phyloP scores from a whole-genome alignment of 1,139 yeast species.

The Suhomyces bribrorum region DNA sequence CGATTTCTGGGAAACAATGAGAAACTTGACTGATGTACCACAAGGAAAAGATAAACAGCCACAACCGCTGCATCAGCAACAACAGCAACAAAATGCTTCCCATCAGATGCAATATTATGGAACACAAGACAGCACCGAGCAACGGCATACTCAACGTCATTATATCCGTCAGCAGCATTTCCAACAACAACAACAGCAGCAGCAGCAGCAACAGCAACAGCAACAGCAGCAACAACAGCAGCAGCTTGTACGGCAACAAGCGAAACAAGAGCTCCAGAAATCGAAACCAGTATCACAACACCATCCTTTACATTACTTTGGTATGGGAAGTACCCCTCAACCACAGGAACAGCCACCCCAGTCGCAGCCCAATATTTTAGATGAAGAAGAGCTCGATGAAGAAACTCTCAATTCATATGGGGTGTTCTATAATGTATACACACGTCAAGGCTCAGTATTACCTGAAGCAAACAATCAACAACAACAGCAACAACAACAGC shows the following conservation, averaged over 20 bases:
- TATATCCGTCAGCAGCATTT: slow-evolving; percentile 13
- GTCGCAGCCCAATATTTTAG: slow-evolving; percentile 12
- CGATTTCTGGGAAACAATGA: slow-evolving; percentile 73
- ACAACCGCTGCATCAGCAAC: slow-evolving; percentile 34
- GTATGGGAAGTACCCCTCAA: slow-evolving; percentile 23
- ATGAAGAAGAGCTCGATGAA: slow-evolving; percentile 36
- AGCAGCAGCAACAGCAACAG: slow-evolving; percentile 6
- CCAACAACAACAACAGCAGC: slow-evolving; percentile 14
- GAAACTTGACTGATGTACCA: slow-evolving; percentile 45
- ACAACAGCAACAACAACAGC: slow-evolving; percentile 9
- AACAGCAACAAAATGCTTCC: slow-evolving; percentile 13
- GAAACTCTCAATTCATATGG: slow-evolving; percentile 38
- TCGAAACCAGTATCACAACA: slow-evolving; percentile 48
- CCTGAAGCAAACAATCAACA: slow-evolving; percentile 25
- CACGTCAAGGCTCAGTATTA: slow-evolving; percentile 35
- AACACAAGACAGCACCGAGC: not conserved
- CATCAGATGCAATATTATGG: slow-evolving; percentile 2
- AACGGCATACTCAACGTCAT: slow-evolving; percentile 11
- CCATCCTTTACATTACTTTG: slow-evolving; percentile 45
- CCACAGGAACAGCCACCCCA: slow-evolving; percentile 14
- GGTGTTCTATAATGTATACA: slow-evolving; percentile 37
- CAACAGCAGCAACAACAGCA: not conserved
- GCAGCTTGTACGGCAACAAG: slow-evolving; percentile 3
- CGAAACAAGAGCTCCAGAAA: not conserved
- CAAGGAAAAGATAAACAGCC: slow-evolving; percentile 14